Conservation (phyloP, 805 yeast species). For the Wickerhamiella hasegawae region DNA sequence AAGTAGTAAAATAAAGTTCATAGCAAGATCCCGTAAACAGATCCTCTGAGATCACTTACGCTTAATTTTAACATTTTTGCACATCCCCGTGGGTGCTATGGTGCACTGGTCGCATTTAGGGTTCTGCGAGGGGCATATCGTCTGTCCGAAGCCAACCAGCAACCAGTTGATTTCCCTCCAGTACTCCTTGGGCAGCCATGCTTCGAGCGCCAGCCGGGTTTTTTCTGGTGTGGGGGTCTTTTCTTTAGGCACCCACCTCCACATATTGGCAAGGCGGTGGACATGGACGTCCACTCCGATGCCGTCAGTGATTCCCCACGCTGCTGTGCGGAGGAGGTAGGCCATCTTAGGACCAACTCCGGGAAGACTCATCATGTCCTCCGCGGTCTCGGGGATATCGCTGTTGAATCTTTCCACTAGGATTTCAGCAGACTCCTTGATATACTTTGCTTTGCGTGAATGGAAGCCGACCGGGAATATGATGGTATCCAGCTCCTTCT, state of each 20-base stretch:
- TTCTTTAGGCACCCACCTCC: conserved; percentile 49
- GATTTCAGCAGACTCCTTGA: conserved; percentile 44
- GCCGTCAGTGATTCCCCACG: conserved; percentile 61
- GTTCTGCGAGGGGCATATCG: conserved; percentile 59
- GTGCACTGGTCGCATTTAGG: conserved; percentile 54
- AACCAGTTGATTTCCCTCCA: conserved; percentile 82
- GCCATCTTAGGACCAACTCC: conserved; percentile 98
- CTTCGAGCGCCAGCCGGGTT: conserved; percentile 50
- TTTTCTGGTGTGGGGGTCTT: conserved; percentile 53
- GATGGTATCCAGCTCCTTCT: conserved; percentile 40
- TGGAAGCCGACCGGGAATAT: conserved; percentile 84
- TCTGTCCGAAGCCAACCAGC: conserved; percentile 88
- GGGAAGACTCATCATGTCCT: conserved; percentile 52
- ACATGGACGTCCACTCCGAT: conserved; percentile 94
- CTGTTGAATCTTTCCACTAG: conserved; percentile 34
- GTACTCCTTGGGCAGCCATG: conserved; percentile 54
- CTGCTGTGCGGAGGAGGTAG: conserved; percentile 58
- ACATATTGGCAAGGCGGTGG: conserved; percentile 61
- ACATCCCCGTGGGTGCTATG: conserved; percentile 23
- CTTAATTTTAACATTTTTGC: background rate
- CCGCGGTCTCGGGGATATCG: conserved; percentile 60
- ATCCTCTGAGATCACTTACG: too few relatives aligned
- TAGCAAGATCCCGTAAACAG: too few relatives aligned
- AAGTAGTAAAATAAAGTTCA: too few relatives aligned
- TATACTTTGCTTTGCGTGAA: conserved; percentile 54